phyloP scores from a whole-genome alignment of 192 early-diverging fungal species.

The Oehlia diaphana region DNA sequence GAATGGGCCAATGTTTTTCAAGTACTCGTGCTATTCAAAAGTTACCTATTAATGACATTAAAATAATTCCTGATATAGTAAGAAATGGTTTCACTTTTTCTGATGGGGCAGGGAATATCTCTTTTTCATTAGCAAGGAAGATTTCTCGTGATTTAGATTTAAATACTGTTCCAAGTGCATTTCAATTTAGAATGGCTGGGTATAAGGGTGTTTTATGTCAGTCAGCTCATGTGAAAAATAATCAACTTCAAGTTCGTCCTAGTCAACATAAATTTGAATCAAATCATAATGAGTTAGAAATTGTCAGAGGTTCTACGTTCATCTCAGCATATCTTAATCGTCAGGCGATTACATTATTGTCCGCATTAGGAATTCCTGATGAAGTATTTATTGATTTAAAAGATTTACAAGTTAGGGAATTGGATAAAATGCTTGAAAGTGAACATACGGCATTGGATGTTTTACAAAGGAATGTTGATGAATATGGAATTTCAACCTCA shows the following conservation, averaged over 20 bases:
- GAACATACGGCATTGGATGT: slow-evolving; percentile 39
- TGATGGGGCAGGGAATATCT: slow-evolving; percentile 74
- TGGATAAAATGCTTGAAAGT: slow-evolving; percentile 42
- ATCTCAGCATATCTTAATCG: slow-evolving; percentile 61
- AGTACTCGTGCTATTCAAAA: slow-evolving; percentile 56
- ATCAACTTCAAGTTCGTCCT: slow-evolving; percentile 51
- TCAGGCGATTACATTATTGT: slow-evolving; percentile 64
- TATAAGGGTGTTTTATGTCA: slow-evolving; percentile 62
- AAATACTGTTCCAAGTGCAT: slow-evolving; percentile 51
- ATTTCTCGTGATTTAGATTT: slow-evolving; percentile 45
- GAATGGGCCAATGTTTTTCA: slow-evolving; percentile 76
- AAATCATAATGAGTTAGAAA: slow-evolving; percentile 49
- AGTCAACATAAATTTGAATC: slow-evolving; percentile 64
- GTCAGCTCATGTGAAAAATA: slow-evolving; percentile 25
- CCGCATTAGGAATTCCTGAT: slow-evolving; percentile 58
- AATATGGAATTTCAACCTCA: slow-evolving; percentile 41
- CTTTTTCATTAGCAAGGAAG: slow-evolving; percentile 43
- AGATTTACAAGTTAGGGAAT: slow-evolving; percentile 35
- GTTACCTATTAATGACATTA: slow-evolving; percentile 42
- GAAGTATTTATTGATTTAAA: slow-evolving; percentile 54
- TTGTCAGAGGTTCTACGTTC: slow-evolving; percentile 53
- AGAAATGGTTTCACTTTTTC: slow-evolving; percentile 62
- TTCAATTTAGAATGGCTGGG: slow-evolving; percentile 72
- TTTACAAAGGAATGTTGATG: slow-evolving; percentile 44
- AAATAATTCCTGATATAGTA: slow-evolving; percentile 58